Evolutionary conservation across 2,329 filamentous ascomycete genomes (phyloP), one percentile per base, ranked within the genome.

Genomic region (Dothistroma pini): DNA sequence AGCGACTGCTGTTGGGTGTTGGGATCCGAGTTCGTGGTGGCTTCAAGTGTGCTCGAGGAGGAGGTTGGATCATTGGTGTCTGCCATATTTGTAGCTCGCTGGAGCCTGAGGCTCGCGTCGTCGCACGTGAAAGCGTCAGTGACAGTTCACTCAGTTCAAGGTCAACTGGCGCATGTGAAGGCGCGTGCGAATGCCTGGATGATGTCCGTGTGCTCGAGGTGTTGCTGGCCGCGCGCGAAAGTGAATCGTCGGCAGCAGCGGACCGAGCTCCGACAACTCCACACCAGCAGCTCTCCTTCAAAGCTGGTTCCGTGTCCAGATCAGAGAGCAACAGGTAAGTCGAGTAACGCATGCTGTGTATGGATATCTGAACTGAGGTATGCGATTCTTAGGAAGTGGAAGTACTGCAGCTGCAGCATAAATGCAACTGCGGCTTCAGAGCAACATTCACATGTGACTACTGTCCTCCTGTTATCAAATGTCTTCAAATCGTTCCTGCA

Each of bases 111-210:
- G 52, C 58, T n/a, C 58, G 41, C 14, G 38, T 44, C 21, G 48
- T 31, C 16, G 63, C 60, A 63, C 59, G 62, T 58, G 64, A 62
- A 22, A 31, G 34, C 11, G 53, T 9, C 16, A 49, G 34, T 48
- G 19, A 29, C 60, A 64, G 48, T 54, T 61, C 60, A 52, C 54
- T 57, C 38, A 66, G 58, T 57, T 66, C 64, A 35, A 66, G 49
- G 49, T 58, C 59, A 35, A 44, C 29, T 10, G 54, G 44, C 19
- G 52, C 58, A 60, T 52, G 54, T 49, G 58, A 56, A 21, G 54
- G 49, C 34, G 25, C 49, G 29, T 21, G 38, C 50, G 50, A 49
- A 41, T 25, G 21, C 35, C 34, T 21, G 16, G n/a, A 11, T 38
- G 25, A 14, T 57, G 38, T 47, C 0, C 5, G 12, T 3, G 35